Conservation (phyloP, 176 grass and related monocot species). For the Oryza glaberrima region DNA sequence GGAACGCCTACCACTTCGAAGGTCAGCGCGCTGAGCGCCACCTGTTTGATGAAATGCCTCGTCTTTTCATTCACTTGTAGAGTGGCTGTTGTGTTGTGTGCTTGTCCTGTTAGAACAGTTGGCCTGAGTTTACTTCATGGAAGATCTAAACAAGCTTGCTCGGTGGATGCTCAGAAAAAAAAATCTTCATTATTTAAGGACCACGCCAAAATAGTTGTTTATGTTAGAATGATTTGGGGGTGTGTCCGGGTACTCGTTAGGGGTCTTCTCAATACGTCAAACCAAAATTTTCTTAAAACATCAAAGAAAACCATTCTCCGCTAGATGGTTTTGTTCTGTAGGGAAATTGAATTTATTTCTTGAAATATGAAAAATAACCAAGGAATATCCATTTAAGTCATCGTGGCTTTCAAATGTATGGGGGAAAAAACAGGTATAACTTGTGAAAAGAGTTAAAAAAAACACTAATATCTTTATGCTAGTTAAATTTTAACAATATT, state of each 20-base stretch:
- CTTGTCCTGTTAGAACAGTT: neutral
- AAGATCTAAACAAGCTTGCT: neutral
- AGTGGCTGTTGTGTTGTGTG: neutral
- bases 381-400: neutral
- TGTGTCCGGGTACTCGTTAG: neutral
- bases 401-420: neutral
- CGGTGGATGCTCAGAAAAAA: neutral
- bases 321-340: neutral
- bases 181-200: neutral
- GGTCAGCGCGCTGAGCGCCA: slow-evolving; percentile 18
- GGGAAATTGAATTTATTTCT: neutral
- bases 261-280: neutral
- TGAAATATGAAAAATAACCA: neutral
- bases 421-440: neutral
- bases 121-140: neutral
- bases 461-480: neutral
- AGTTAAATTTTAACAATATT: neutral
- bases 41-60: slow-evolving; percentile 39
- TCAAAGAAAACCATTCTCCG: neutral
- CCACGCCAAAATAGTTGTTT: neutral
- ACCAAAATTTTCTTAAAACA: neutral
- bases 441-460: neutral
- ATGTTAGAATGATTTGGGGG: neutral
- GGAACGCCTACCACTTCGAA: slow-evolving; percentile 73
- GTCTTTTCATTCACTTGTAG: neutral